Conservation (phyloP, 2,329 filamentous ascomycete genomes). For the Aspergillus novofumigatus region DNA sequence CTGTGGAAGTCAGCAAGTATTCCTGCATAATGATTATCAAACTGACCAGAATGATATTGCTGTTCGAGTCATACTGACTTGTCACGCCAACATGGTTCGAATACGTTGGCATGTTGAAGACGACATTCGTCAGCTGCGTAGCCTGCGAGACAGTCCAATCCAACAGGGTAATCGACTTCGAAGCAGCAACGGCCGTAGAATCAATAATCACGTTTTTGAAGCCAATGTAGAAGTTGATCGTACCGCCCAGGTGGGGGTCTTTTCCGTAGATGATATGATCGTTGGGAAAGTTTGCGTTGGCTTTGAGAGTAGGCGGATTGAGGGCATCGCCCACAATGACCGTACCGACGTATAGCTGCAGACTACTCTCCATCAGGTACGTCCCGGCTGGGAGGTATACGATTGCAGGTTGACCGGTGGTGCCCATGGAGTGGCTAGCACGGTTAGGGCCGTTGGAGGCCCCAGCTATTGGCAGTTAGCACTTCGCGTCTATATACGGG, state of each 20-base stretch:
- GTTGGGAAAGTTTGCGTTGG: conserved; percentile 48
- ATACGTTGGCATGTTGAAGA: conserved; percentile 33
- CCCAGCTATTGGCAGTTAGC: conserved; percentile 14
- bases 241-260: conserved; percentile 28
- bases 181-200: conserved; percentile 25
- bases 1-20: conserved; percentile 3
- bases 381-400: conserved; percentile 29
- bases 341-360: conserved; percentile 31
- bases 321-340: conserved; percentile 37
- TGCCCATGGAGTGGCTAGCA: conserved; percentile 23
- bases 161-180: conserved; percentile 26
- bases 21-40: not conserved
- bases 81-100: conserved; percentile 33
- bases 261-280: conserved; percentile 54
- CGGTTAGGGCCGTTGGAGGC: conserved; percentile 21
- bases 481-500: not conserved
- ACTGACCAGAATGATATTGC: conserved; percentile 28
- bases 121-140: conserved; percentile 36
- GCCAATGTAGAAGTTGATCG: conserved; percentile 34
- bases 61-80: conserved; percentile 26
- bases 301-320: conserved; percentile 50
- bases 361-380: conserved; percentile 20
- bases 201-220: conserved; percentile 40
- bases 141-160: conserved; percentile 40
- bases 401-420: conserved; percentile 27